phyloP scores from a whole-genome alignment of 306 rosid species.

The Begonia loranthoides region DNA sequence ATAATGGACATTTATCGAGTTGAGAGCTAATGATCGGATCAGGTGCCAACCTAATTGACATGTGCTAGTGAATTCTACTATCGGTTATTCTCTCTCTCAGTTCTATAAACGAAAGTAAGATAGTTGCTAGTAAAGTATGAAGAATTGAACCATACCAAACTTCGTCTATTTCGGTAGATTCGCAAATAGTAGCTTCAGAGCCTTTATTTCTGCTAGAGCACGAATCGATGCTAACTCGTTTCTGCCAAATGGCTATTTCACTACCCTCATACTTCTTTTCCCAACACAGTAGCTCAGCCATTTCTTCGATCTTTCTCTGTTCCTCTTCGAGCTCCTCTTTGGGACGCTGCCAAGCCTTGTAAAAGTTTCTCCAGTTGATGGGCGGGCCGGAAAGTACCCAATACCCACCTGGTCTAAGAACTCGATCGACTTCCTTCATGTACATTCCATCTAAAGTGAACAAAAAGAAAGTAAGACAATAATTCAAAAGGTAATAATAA shows the following conservation, averaged over 20 bases:
- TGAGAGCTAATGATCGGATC: background rate
- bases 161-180: background rate
- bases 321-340: conserved; percentile 23
- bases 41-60: no score
- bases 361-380: conserved; percentile 40
- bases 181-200: background rate
- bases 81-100: no score
- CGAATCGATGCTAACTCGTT: conserved; percentile 2
- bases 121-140: no score
- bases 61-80: no score
- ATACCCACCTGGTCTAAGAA: conserved; percentile 48
- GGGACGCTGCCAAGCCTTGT: conserved; percentile 24
- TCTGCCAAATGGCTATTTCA: conserved; percentile 27
- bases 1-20: background rate
- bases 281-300: conserved; percentile 41
- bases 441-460: conserved; percentile 31
- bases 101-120: no score
- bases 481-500: background rate
- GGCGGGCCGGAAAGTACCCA: conserved; percentile 64
- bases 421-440: conserved; percentile 36
- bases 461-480: background rate
- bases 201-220: background rate
- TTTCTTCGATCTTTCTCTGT: conserved; percentile 31
- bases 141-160: background rate
- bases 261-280: conserved; percentile 35